These are phyloP conservation scores for Rhododendron williamsianum DNA, from an alignment of 148 eudicot genomes.

Conservation along the genomic window DNA sequence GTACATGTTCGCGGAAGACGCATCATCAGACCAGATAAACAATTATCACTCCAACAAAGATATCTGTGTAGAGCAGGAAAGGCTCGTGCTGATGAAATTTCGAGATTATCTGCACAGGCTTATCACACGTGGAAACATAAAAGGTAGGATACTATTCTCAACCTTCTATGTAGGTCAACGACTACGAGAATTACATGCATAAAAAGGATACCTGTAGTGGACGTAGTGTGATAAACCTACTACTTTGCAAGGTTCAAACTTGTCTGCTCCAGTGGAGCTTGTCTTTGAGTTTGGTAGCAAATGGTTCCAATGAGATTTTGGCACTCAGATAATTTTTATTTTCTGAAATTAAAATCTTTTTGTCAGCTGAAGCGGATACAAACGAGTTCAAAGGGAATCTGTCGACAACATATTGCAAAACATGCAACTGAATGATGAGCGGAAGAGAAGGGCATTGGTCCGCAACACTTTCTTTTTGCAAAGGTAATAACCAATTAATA, in stretches of 20 bases:
- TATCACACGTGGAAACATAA: neutral
- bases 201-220: neutral
- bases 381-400: neutral
- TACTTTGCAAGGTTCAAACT: neutral
- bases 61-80: slow-evolving; percentile 12
- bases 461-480: neutral
- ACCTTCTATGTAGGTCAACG: neutral
- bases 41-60: slow-evolving; percentile 23
- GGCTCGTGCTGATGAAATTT: neutral
- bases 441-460: neutral
- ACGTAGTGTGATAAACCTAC: neutral
- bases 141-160: neutral
- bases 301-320: neutral
- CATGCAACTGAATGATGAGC: slow-evolving; percentile 4
- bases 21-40: neutral
- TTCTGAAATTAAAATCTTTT: neutral
- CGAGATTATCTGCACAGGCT: neutral
- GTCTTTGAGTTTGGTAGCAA: neutral
- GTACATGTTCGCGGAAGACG: neutral
- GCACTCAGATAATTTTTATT: neutral
- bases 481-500: neutral
- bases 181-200: neutral
- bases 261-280: neutral
- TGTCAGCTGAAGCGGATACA: neutral
- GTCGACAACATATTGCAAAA: neutral